These are phyloP conservation scores for Capsicum chinense DNA, from an alignment of 257 asterid species.

Conservation along the genomic window DNA sequence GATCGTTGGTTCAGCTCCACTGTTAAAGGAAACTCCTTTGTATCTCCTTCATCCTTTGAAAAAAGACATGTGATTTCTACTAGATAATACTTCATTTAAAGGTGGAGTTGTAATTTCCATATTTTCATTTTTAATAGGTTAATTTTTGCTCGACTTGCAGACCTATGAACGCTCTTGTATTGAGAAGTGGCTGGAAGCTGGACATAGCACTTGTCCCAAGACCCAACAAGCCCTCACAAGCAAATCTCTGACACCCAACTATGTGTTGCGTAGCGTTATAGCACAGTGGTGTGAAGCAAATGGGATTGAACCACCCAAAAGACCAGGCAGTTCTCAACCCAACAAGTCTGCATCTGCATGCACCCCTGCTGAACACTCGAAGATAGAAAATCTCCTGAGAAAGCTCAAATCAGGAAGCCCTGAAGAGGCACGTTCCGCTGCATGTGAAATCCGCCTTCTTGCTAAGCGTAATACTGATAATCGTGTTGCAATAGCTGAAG, in stretches of 20 bases:
- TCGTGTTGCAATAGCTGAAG: constrained; percentile 32
- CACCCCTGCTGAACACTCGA: constrained; percentile 24
- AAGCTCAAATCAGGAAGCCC: constrained; percentile 31
- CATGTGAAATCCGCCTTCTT: constrained; percentile 34
- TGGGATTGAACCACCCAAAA: constrained; percentile 31
- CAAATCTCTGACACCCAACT: constrained; percentile 32
- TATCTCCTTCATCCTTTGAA: constrained; percentile 1
- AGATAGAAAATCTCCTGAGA: constrained; percentile 27
- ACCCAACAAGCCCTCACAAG: constrained; percentile 34
- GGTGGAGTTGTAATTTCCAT: background rate
- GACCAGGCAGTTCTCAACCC: constrained; percentile 26
- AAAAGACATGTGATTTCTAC: background rate
- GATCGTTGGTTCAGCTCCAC: background rate
- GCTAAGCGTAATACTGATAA: constrained; percentile 27
- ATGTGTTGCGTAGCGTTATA: constrained; percentile 32
- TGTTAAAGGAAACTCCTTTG: background rate
- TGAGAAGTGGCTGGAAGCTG: constrained; percentile 32
- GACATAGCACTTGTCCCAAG: constrained; percentile 35
- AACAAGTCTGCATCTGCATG: constrained; percentile 20
- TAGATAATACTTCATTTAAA: background rate
- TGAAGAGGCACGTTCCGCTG: constrained; percentile 29
- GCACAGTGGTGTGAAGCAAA: constrained; percentile 33
- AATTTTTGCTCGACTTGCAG: constrained; percentile 26
- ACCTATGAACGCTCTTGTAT: constrained; percentile 37
- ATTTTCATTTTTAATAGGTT: background rate